A percentile compares a stretch with the other conserved stretches of the same genome.
Conservation (phyloP, 352 stramenopile genomes). For the Salisapilia sapeloensis region DNA sequence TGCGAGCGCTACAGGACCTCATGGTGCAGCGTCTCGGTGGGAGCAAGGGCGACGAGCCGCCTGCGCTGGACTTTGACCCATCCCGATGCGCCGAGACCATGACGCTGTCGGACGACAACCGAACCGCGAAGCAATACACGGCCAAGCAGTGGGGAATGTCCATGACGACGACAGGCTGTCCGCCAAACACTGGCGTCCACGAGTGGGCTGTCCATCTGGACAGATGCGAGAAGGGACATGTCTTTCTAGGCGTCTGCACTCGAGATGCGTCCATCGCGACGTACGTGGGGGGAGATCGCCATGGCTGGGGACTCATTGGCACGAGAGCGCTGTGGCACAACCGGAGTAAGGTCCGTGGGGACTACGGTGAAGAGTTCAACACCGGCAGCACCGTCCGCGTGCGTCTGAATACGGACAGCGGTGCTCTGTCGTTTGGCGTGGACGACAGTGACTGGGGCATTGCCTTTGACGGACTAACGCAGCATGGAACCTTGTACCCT, state of each 20-base stretch:
- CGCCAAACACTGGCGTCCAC: slow-evolving; percentile 72
- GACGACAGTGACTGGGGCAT: slow-evolving; percentile 81
- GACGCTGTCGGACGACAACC: slow-evolving; percentile 66
- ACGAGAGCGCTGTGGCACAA: slow-evolving; percentile 82
- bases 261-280: slow-evolving; percentile 74
- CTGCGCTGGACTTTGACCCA: slow-evolving; percentile 74
- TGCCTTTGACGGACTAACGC: slow-evolving; percentile 74
- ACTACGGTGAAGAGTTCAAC: slow-evolving; percentile 81
- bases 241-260: slow-evolving; percentile 80
- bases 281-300: slow-evolving; percentile 77
- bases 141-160: slow-evolving; percentile 86
- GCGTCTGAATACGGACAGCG: slow-evolving; percentile 73
- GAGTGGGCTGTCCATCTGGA: slow-evolving; percentile 79
- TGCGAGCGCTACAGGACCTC: slow-evolving; percentile 73
- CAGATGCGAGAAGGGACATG: slow-evolving; percentile 80
- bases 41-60: slow-evolving; percentile 48
- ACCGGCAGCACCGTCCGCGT: slow-evolving; percentile 71
- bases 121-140: slow-evolving; percentile 79
- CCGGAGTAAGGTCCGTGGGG: slow-evolving; percentile 73
- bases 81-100: slow-evolving; percentile 80
- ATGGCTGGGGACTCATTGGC: slow-evolving; percentile 80
- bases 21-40: slow-evolving; percentile 69
- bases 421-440: slow-evolving; percentile 73
- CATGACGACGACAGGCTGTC: slow-evolving; percentile 69
- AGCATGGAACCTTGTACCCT: slow-evolving; percentile 78